These are phyloP conservation scores for Suillus alpinus DNA, from an alignment of 768 basidiomycete species.

Conservation along the genomic window DNA sequence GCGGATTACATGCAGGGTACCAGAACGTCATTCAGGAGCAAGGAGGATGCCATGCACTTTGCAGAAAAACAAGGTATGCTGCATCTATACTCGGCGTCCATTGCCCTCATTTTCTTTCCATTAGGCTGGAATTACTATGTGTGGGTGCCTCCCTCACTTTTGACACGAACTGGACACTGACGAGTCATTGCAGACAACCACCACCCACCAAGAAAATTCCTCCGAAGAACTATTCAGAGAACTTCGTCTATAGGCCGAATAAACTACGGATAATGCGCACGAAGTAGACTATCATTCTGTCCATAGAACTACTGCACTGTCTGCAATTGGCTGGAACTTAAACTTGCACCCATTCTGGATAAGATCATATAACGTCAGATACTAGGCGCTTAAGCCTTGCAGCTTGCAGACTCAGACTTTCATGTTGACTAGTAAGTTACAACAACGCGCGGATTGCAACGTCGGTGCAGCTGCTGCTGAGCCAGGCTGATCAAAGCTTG, in stretches of 20 bases:
- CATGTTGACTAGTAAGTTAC: not conserved
- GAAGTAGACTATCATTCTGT: conserved; percentile 58
- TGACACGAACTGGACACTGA: conserved; percentile 11
- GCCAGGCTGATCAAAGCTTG: not conserved
- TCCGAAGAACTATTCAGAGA: conserved; percentile 89
- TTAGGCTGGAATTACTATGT: conserved; percentile 92
- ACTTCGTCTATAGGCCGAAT: conserved; percentile 79
- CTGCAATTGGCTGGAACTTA: not conserved
- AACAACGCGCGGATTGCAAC: not conserved
- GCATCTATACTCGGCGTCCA: conserved; percentile 1
- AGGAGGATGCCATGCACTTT: conserved; percentile 91
- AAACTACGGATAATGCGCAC: conserved; percentile 84
- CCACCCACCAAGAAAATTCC: conserved; percentile 64
- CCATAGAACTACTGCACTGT: not conserved
- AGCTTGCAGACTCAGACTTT: not conserved
- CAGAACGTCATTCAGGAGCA: conserved; percentile 75
- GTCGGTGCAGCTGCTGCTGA: not conserved
- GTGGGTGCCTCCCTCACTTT: conserved; percentile 42
- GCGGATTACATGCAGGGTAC: conserved; percentile 97
- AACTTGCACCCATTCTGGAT: not conserved
- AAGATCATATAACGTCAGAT: not conserved
- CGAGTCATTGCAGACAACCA: conserved; percentile 44
- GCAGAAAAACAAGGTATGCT: conserved; percentile 90
- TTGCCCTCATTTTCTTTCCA: conserved; percentile 3
- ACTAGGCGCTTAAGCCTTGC: not conserved